Base-by-base conservation (phyloP, 2,329 filamentous ascomycete genomes). In the Huntiella decipiens region DNA sequence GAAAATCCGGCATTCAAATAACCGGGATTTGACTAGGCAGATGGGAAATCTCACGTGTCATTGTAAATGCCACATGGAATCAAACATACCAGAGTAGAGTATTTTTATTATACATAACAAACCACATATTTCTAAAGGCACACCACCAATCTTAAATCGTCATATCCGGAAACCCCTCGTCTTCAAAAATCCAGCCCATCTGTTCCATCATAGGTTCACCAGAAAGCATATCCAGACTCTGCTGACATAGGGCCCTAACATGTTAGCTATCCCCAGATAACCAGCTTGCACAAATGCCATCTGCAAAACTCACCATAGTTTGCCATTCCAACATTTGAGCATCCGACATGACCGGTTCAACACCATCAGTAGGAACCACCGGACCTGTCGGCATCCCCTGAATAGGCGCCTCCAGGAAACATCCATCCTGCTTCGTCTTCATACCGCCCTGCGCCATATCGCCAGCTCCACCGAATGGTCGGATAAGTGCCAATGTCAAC, bases 271-370 rank as follows among this genome's bases (percentile, higher is more conserved):
- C 13, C 8, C 15, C 6, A n/a, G 5, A 8, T 19, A 16, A 6
- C 11, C 6, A n/a, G 7, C 16, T 31, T 32, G n/a, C 5, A 15
- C n/a, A 12, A 33, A 28, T 4, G 3, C 15, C 32, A 12, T 17
- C 13, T 10, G 11, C 15, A 11, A 15, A 38, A 45, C 44, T 38
- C 16, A 46, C 45, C 45, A 46, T 46, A 31, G 45, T 36, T 32
- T 46, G 45, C 45, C 45, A 46, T 17, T 46, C 45, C 10, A 33
- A 31, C 45, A 46, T 46, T 33, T 46, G 45, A 5, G 31, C 42
- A 15, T 46, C 45, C 12, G 13, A 17, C 31, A 46, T 15, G 17
- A 10, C 22, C 8, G 7, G 6, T 6, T 28, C 6, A 3, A 28
- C 22, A 10, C 22, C 22, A 28, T 28, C 22, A 7, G 22, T 28